Evolutionary conservation across 768 basidiomycete species (phyloP).

Genomic region (Cyathus striatus): DNA sequence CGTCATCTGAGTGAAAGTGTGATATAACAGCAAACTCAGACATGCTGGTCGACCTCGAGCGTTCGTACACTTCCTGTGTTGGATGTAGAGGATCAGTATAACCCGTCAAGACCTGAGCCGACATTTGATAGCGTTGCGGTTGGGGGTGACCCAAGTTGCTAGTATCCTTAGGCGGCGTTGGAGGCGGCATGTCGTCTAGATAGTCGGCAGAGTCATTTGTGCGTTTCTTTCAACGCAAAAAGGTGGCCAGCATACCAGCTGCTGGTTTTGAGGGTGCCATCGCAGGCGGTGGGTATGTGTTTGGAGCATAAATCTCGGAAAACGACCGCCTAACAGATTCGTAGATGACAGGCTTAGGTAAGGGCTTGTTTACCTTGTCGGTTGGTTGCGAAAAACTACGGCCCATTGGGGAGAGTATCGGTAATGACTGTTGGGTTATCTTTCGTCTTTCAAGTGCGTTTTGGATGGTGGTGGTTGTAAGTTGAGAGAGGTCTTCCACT

Average conservation of each 20-base stretch:
- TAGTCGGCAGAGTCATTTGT: slow-evolving; percentile 18
- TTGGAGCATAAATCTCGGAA: slow-evolving; percentile 25
- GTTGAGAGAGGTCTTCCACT: slow-evolving; percentile 36
- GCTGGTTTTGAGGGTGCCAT: slow-evolving; percentile 19
- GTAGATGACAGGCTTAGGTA: slow-evolving; percentile 10
- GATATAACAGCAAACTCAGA: slow-evolving; percentile 38
- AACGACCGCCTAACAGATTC: slow-evolving; percentile 24
- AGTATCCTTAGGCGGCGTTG: slow-evolving; percentile 43
- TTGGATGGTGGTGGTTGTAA: slow-evolving; percentile 35
- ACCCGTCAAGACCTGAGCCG: neutral
- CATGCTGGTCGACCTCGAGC: slow-evolving; percentile 25
- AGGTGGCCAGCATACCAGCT: slow-evolving; percentile 21
- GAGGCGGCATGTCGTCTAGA: slow-evolving; percentile 24
- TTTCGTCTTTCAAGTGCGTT: slow-evolving; percentile 26
- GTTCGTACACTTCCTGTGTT: slow-evolving; percentile 4
- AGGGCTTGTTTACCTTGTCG: neutral
- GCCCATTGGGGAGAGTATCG: slow-evolving; percentile 5
- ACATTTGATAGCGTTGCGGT: slow-evolving; percentile 5
- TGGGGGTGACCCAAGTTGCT: slow-evolving; percentile 10
- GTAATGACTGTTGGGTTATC: slow-evolving; percentile 6
- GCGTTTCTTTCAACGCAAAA: slow-evolving; percentile 38
- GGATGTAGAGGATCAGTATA: neutral
- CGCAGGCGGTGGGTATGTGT: slow-evolving; percentile 11
- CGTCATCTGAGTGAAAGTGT: slow-evolving; percentile 26
- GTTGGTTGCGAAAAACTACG: slow-evolving; percentile 7